Base-by-base conservation (phyloP, 805 yeast genomes). In the Candida sphagnicola region DNA sequence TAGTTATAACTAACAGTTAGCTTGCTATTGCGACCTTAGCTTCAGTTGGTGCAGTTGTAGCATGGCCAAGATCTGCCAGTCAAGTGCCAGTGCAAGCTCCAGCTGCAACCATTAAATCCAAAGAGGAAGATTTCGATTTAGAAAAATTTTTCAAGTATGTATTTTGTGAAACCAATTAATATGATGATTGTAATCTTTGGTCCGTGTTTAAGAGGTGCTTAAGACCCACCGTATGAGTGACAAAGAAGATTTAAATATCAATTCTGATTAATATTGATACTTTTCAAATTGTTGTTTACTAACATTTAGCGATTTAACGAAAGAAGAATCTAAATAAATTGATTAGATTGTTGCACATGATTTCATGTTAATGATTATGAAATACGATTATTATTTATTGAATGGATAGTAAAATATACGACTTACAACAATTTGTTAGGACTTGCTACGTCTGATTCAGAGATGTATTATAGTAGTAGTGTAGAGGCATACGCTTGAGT, bases 131-230 rank as follows among this genome's bases (percentile, higher is more conserved):
- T 46, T 66, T 67, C 45, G 74, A 67, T 41, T 57, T 67, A 39
- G 74, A 67, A 42, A 65, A 67, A 48, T 57, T 66, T 49, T 48
- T 67, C 41, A 63, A 53, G 74, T 67, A 63, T 46, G 74, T 67
- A 48, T 32, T 21, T 21, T 6, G 24, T 10, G 24, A 21, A 6
- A 21, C 10, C 24, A 21, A 21, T 21, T 21, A 6, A 30, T 30
- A 75, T 81, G 87, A 82, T 84, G 89, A 84, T 70, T 72, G 60
- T 62, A 57, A 74, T 67, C 73, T 68, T 82, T 85, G 95, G 95
- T 85, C 95, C 95, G 90, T 85, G 95, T 86, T 86, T 83, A 83
- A 79, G 95, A 87, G 85, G 89, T 82, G 95, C 70, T 82, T 78
- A 85, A 85, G 91, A 83, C 95, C 95, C 90, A 82, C 85, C 81